Percentiles rank a stretch among this genome's conserved stretches.
These are phyloP conservation scores for Arctium minus DNA, from an alignment of 129 eudicot genomes.

Conservation along the genomic window DNA sequence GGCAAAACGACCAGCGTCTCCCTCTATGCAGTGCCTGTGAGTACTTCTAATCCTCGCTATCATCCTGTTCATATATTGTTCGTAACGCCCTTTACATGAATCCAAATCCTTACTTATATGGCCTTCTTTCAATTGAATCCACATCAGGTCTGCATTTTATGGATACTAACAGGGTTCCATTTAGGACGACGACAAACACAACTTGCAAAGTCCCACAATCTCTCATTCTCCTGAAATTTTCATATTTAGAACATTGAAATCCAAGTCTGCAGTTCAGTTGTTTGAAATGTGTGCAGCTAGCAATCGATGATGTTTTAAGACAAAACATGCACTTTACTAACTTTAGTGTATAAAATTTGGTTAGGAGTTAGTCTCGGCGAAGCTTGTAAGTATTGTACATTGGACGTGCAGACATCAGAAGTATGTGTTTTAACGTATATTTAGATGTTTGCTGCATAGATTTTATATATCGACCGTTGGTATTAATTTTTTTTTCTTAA, in stretches of 20 bases:
- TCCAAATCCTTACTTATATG: background rate
- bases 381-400: background rate
- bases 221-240: constrained; percentile 23
- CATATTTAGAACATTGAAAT: background rate
- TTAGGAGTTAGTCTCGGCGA: background rate
- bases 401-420: background rate
- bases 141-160: constrained; percentile 67
- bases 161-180: constrained; percentile 70
- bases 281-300: background rate
- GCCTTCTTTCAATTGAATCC: background rate
- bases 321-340: background rate
- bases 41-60: constrained; percentile 5
- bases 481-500: background rate
- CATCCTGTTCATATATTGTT: background rate
- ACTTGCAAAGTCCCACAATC: constrained; percentile 49
- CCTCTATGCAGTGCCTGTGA: constrained; percentile 77
- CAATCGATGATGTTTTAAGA: background rate
- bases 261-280: background rate
- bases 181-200: constrained; percentile 69
- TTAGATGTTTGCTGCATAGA: background rate
- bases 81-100: background rate
- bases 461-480: background rate
- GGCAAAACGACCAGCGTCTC: constrained; percentile 59
- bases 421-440: background rate
- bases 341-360: background rate